A percentile compares a stretch with the other conserved stretches of the same genome.
Evolutionary conservation across 176 grass and related monocot genomes (phyloP).

Genomic region (Triticum turgidum): DNA sequence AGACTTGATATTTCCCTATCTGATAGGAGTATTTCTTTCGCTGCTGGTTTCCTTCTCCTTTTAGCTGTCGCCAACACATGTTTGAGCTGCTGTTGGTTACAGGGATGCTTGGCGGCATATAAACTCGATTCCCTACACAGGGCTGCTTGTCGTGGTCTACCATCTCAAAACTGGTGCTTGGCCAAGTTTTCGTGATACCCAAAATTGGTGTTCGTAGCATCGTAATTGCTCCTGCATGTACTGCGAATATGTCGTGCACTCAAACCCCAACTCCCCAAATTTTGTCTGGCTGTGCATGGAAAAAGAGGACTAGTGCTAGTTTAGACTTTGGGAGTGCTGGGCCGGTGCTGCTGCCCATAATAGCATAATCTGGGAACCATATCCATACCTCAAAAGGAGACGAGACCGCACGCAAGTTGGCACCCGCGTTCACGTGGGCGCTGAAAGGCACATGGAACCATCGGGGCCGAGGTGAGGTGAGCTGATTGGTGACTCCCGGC

Average conservation of each 20-base stretch:
- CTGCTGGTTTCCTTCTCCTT: neutral
- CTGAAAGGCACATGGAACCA: constrained; percentile 19
- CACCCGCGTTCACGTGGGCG: constrained; percentile 11
- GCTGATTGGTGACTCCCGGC: neutral
- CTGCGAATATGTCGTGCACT: neutral
- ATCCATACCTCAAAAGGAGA: constrained; percentile 24
- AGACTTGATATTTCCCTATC: neutral
- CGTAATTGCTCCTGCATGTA: neutral
- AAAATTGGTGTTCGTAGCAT: no score
- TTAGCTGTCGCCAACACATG: neutral
- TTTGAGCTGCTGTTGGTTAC: neutral
- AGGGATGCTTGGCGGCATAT: neutral
- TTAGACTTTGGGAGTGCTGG: neutral
- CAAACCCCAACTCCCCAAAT: neutral
- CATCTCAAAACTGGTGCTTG: neutral
- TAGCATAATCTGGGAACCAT: neutral
- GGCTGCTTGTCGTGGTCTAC: neutral
- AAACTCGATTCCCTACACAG: no score
- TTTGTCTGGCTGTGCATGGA: neutral
- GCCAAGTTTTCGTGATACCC: no score
- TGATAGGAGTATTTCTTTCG: neutral
- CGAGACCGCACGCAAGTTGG: neutral
- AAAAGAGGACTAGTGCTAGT: neutral
- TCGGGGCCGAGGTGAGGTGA: neutral
- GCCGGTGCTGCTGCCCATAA: neutral